A percentile compares a stretch with the other conserved stretches of the same genome.
Evolutionary conservation across 306 rosid species (phyloP).

Genomic region (Castanea sativa): DNA sequence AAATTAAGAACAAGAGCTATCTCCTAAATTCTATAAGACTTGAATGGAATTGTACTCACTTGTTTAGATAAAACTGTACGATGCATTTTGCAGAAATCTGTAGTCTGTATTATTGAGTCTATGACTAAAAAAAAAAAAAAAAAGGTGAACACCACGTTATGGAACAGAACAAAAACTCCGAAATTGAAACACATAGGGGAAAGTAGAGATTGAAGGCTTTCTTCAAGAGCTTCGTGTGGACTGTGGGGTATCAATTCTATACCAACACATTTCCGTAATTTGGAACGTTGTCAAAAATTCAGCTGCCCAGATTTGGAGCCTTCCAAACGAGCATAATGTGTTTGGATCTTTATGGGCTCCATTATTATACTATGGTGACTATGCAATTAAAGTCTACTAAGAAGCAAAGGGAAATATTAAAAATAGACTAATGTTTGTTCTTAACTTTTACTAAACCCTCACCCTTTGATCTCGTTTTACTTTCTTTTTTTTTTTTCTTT

Average conservation of each 20-base stretch:
- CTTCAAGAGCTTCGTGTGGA: constrained; percentile 17
- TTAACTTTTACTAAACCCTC: background rate
- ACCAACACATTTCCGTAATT: constrained; percentile 44
- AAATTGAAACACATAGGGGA: constrained; percentile 7
- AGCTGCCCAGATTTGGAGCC: constrained; percentile 41
- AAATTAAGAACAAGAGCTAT: too few species aligned
- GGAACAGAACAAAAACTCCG: background rate
- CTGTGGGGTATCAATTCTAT: constrained; percentile 28
- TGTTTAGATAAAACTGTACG: too few species aligned
- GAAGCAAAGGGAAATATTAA: background rate
- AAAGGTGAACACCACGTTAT: background rate
- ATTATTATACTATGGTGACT: background rate
- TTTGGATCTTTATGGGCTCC: constrained; percentile 20
- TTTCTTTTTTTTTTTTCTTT: too few species aligned
- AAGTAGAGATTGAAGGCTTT: constrained; percentile 15
- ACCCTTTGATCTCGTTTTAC: too few species aligned
- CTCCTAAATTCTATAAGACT: too few species aligned
- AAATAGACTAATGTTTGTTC: too few species aligned
- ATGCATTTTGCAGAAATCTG: too few species aligned
- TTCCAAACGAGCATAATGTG: constrained; percentile 28
- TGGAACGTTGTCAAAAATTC: constrained; percentile 33
- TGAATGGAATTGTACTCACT: too few species aligned
- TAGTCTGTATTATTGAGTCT: too few species aligned
- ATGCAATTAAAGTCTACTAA: background rate
- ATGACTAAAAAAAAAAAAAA: too few species aligned